Evolutionary conservation across 306 rosid genomes (phyloP), one percentile per base, ranked within the genome.

Genomic region (Leucaena leucocephala): DNA sequence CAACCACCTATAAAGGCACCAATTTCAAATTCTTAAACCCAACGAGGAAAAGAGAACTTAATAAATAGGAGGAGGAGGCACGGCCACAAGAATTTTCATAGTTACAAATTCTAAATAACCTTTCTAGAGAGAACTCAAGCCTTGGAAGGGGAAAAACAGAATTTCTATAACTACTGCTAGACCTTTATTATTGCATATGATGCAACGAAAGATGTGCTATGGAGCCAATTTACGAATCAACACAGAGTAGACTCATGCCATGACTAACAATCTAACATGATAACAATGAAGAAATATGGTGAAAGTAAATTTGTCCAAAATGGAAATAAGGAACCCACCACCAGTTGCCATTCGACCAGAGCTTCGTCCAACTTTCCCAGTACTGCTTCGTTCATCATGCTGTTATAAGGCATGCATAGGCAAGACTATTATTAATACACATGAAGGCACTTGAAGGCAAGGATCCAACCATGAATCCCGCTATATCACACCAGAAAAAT

Each of bases 381-480:
- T 77, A 85, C 58, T 86, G 72, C 88, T 87, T 74, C 84, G 86
- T 76, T 86, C 90, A 54, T 80, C 86, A 57, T 89, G 92, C 97
- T 94, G 96, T 83, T 88, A 91, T 74, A 90, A 91, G 86, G 89
- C 90, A 91, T 66, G 86, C 86, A 88, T 82, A 87, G 87, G 85
- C 88, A 93, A 89, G 91, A 87, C 92, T 84, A 88, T 84, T 79
- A 85, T 85, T 82, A 84, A 87, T 83, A 92, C 81, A 84, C 83
- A 82, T 67, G 43, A 79, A 87, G 74, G 85, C 82, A 86, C 86
- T 84, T 77, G 85, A 85, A 83, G 80, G 82, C 83, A 86, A 72
- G 80, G 75, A 84, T 85, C 86, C 76, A 89, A 88, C 81, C 82
- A 88, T 88, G 82, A 86, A 85, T 83, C 80, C 92, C 77, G 9